These are phyloP conservation scores for Glaciozyma antarctica DNA, from an alignment of 768 basidiomycete genomes.

Conservation along the genomic window DNA sequence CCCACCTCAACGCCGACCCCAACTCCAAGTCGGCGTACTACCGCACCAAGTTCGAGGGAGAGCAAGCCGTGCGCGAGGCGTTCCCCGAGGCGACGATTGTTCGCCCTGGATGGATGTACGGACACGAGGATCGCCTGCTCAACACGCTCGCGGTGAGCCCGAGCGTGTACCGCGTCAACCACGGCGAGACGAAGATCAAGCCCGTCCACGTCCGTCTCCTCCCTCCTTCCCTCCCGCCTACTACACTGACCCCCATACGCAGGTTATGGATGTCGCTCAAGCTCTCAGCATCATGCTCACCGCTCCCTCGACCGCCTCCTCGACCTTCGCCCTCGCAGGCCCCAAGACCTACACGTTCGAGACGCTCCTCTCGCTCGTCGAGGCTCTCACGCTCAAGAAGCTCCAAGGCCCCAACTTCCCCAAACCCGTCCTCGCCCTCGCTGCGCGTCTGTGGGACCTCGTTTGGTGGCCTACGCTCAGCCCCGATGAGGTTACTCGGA, in stretches of 20 bases:
- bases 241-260: not conserved
- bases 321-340: conserved; percentile 72
- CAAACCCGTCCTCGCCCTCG: conserved; percentile 54
- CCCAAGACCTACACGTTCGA: conserved; percentile 76
- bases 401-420: conserved; percentile 67
- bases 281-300: conserved; percentile 69
- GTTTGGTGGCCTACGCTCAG: conserved; percentile 86
- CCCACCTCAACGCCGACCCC: conserved; percentile 80
- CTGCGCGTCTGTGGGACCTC: conserved; percentile 54
- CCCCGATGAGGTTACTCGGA: conserved; percentile 81
- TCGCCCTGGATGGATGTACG: conserved; percentile 74
- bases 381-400: conserved; percentile 66
- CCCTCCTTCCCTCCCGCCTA: conserved; percentile 6
- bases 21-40: conserved; percentile 75
- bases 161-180: conserved; percentile 87
- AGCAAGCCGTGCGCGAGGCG: conserved; percentile 68
- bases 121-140: conserved; percentile 88
- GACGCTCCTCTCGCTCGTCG: conserved; percentile 50
- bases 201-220: conserved; percentile 70
- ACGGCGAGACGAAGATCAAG: conserved; percentile 72
- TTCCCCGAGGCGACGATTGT: conserved; percentile 84
- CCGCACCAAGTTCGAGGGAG: conserved; percentile 79
- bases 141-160: conserved; percentile 90
- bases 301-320: conserved; percentile 48
- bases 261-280: conserved; percentile 92